Percentiles rank a stretch among this genome's conserved stretches.
These are phyloP conservation scores for Ogataea haglerorum DNA, from an alignment of 805 yeast species.

Conservation along the genomic window DNA sequence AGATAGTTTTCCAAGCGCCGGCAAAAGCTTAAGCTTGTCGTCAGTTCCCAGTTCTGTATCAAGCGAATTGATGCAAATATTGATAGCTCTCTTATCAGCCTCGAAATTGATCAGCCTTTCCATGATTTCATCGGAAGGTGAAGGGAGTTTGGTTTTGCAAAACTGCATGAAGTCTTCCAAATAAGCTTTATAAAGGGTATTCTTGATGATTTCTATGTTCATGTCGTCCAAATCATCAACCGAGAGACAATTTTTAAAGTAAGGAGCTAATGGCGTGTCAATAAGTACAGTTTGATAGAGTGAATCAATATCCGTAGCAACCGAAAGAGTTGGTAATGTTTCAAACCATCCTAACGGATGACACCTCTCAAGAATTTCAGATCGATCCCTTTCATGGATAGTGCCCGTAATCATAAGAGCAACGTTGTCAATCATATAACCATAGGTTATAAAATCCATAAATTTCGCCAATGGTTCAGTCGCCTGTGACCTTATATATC, in stretches of 20 bases:
- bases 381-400: conserved; percentile 86
- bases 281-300: conserved; percentile 87
- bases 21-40: conserved; percentile 70
- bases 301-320: conserved; percentile 93
- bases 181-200: conserved; percentile 87
- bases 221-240: conserved; percentile 91
- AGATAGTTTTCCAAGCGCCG: conserved; percentile 70
- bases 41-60: conserved; percentile 75
- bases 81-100: conserved; percentile 92
- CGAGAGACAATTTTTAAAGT: conserved; percentile 83
- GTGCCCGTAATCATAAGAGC: conserved; percentile 96
- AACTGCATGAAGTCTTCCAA: conserved; percentile 81
- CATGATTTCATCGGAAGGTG: conserved; percentile 85
- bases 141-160: conserved; percentile 53
- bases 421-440: conserved; percentile 98
- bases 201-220: conserved; percentile 92
- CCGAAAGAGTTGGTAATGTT: conserved; percentile 89
- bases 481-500: conserved; percentile 80
- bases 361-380: conserved; percentile 84
- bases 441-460: conserved; percentile 89
- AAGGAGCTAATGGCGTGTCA: conserved; percentile 97
- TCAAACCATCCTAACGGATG: conserved; percentile 99
- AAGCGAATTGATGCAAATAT: conserved; percentile 86
- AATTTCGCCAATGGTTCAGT: conserved; percentile 76
- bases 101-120: conserved; percentile 74